Base-by-base conservation (phyloP, 73 alveolate genomes). In the Breviolum minutum region DNA sequence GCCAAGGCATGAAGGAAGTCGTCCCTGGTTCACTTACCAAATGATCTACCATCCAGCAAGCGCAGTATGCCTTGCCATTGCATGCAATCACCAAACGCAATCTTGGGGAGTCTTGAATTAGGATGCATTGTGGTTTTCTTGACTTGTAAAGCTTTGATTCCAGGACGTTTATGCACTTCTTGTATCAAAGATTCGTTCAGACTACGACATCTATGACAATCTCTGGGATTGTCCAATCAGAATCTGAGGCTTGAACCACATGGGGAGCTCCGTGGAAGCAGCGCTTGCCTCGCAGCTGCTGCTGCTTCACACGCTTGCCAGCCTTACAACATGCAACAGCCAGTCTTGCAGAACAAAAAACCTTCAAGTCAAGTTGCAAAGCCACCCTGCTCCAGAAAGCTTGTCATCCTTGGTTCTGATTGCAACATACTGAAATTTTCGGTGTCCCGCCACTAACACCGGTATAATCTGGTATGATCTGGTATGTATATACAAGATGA, bases 181-280 rank as follows among this genome's bases (percentile, higher is more conserved):
- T 68, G 77, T 17, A 22, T 14, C 77, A 68, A 68, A 68, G 24
- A 17, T 14, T 14, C 77, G 24, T 22, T 22, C 17, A 68, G 77
- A 22, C 77, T 22, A 68, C 4, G n/a, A 68, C n/a, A n/a, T n/a
- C n/a, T n/a, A n/a, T n/a, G n/a, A n/a, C n/a, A n/a, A n/a, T n/a
- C 77, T 68, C 77, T 22, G 77, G 77, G 17, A 17, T 29, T 32
- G 6, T 48, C 20, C 27, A 2, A 7, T 22, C 26, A 71, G 8
- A 60, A 19, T 60, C 94, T 54, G 61, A 84, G 93, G 93, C 69
- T 48, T n/a, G 13, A 27, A 83, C 97, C 19, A 63, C 54, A 61
- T 90, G 97, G 30, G 97, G 97, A 16, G 97, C 97, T 9, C 97
- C 97, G 68, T 54, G 54, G 88, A 90, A 76, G 88, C 97, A 90